Percentiles rank a stretch among this genome's conserved stretches.
phyloP scores from a whole-genome alignment of 352 stramenopile species.

The Phytophthora tubulina region DNA sequence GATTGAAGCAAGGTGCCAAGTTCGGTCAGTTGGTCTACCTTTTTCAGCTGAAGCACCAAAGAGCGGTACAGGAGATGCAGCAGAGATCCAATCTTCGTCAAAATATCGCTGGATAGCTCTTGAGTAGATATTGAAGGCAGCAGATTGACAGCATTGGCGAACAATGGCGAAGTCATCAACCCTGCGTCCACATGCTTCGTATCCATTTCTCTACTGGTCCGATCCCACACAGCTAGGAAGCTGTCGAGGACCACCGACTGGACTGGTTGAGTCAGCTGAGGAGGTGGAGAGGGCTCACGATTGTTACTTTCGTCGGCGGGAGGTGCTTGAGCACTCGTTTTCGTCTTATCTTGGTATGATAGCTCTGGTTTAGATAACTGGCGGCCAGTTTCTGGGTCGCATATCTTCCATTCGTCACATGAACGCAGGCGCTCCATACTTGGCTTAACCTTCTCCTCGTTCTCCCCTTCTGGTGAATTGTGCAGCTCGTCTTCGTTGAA shows the following conservation, averaged over 20 bases:
- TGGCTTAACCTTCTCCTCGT: conserved; percentile 54
- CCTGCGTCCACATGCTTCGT: conserved; percentile 27
- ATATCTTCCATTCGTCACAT: conserved; percentile 88
- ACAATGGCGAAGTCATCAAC: conserved; percentile 33
- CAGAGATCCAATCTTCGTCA: conserved; percentile 30
- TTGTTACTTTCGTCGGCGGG: conserved; percentile 23
- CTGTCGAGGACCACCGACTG: conserved; percentile 29
- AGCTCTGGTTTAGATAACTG: conserved; percentile 38
- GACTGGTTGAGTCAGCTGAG: conserved; percentile 3
- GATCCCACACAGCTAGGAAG: conserved; percentile 41
- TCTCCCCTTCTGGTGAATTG: conserved; percentile 23
- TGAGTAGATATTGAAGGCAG: conserved; percentile 31
- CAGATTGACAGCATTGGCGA: conserved; percentile 33
- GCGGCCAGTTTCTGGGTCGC: conserved; percentile 78
- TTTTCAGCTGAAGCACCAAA: conserved; percentile 37
- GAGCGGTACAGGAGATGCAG: conserved; percentile 42
- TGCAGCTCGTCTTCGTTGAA: conserved; percentile 65
- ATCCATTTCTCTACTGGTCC: conserved; percentile 39
- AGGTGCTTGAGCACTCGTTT: not conserved
- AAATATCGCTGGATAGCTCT: conserved; percentile 24
- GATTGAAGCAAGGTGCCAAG: conserved; percentile 19
- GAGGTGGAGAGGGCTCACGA: not conserved
- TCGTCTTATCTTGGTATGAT: not conserved
- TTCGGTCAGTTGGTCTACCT: conserved; percentile 6
- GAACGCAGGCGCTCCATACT: conserved; percentile 77